Percentiles rank a stretch among this genome's conserved stretches.
These are phyloP conservation scores for Elsinoe perseae DNA, from an alignment of 2,329 filamentous ascomycete species.

Conservation along the genomic window DNA sequence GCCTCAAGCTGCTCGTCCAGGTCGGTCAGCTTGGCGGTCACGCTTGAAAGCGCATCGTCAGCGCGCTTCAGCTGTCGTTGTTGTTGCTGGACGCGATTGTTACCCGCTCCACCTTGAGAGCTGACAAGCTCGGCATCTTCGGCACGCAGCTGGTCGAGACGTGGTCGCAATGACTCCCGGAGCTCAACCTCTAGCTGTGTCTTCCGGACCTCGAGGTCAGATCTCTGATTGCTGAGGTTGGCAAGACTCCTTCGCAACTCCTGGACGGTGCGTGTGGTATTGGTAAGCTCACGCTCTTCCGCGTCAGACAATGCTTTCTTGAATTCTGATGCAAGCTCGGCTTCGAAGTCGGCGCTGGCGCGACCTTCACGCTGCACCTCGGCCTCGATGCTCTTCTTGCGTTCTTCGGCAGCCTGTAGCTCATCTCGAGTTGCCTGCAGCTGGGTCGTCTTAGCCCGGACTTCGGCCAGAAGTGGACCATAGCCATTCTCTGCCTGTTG, in stretches of 20 bases:
- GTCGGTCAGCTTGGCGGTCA: conserved; percentile 63
- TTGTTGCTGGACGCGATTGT: conserved; percentile 62
- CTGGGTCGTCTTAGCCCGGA: conserved; percentile 66
- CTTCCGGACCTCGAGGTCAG: conserved; percentile 73
- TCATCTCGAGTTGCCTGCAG: conserved; percentile 65
- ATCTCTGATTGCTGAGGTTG: conserved; percentile 62
- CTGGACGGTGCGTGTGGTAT: conserved; percentile 60
- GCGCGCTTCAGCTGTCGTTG: conserved; percentile 75
- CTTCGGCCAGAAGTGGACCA: conserved; percentile 67
- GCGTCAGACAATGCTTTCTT: conserved; percentile 76
- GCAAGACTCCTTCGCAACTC: conserved; percentile 70
- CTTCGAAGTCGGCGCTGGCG: conserved; percentile 66
- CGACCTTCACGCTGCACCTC: conserved; percentile 52
- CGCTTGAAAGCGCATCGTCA: conserved; percentile 56
- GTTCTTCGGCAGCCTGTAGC: conserved; percentile 61
- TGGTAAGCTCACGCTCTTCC: conserved; percentile 76
- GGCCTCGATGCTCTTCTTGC: conserved; percentile 61
- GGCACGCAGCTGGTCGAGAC: conserved; percentile 75
- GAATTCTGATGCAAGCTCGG: conserved; percentile 78
- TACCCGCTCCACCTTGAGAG: conserved; percentile 31
- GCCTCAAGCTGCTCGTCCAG: conserved; percentile 66
- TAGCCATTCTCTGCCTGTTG: conserved; percentile 74
- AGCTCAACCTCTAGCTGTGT: conserved; percentile 78
- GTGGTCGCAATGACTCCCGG: conserved; percentile 78
- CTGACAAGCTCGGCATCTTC: conserved; percentile 61